Conservation (phyloP, 1,284 basidiomycete genomes). For the Vanrija sp. region DNA sequence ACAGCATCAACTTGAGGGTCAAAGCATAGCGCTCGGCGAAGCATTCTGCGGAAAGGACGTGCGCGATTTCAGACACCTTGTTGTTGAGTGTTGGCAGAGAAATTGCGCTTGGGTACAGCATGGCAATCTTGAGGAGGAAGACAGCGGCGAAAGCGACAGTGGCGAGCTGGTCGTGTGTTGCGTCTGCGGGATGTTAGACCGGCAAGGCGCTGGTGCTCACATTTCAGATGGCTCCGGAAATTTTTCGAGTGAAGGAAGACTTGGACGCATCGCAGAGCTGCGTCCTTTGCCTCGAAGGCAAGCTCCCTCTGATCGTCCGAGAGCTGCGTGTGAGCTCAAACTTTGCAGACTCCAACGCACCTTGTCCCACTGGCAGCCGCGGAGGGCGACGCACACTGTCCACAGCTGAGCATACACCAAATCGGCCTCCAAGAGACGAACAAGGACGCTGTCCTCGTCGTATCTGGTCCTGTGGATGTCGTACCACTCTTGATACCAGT, state of each 20-base stretch:
- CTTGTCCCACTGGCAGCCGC: constrained; percentile 88
- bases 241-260: constrained; percentile 35
- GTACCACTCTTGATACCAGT: constrained; percentile 85
- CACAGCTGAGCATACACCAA: constrained; percentile 87
- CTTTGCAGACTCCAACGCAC: constrained; percentile 55
- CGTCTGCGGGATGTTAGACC: constrained; percentile 53
- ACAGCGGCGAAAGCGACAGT: constrained; percentile 87
- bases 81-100: constrained; percentile 34
- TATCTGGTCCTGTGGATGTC: constrained; percentile 66
- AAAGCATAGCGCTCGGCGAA: constrained; percentile 65
- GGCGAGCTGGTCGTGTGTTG: constrained; percentile 87
- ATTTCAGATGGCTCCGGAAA: constrained; percentile 43
- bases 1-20: constrained; percentile 82
- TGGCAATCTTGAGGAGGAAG: constrained; percentile 74
- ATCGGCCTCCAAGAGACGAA: constrained; percentile 80
- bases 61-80: constrained; percentile 43
- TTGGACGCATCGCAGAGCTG: constrained; percentile 73
- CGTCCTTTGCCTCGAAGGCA: constrained; percentile 89
- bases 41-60: constrained; percentile 45
- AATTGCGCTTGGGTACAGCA: constrained; percentile 42
- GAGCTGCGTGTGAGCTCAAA: constrained; percentile 16
- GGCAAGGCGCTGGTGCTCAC: constrained; percentile 11
- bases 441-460: constrained; percentile 70
- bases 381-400: constrained; percentile 84
- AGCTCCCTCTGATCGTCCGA: constrained; percentile 84